Evolutionary conservation across 345 rosid genomes (phyloP).

Genomic region (Excoecaria agallocha): DNA sequence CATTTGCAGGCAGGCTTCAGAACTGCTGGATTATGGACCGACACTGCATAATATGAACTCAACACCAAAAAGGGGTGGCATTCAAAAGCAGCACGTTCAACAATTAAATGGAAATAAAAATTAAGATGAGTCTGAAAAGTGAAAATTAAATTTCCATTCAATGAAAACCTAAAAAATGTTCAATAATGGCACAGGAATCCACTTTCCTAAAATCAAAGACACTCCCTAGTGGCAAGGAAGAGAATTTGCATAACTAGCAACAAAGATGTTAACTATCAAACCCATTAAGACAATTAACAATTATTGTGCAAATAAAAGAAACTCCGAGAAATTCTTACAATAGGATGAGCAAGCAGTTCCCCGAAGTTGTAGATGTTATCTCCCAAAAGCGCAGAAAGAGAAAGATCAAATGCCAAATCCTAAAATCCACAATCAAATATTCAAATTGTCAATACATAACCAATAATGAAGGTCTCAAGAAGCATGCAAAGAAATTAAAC

Average conservation of each 20-base stretch:
- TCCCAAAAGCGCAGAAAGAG: slow-evolving; percentile 97
- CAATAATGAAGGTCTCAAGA: neutral
- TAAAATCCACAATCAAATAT: slow-evolving; percentile 20
- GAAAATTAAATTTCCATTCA: neutral
- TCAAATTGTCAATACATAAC: neutral
- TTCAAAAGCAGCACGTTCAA: neutral
- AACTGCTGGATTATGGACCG: neutral
- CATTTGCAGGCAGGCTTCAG: neutral
- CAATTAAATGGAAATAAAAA: neutral
- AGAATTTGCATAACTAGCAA: neutral
- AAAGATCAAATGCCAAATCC: slow-evolving; percentile 98
- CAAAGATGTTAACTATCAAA: neutral
- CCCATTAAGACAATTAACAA: neutral
- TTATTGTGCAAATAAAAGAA: neutral
- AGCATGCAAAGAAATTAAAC: neutral
- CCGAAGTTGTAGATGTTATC: slow-evolving; percentile 99
- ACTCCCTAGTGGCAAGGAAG: neutral
- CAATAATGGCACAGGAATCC: neutral
- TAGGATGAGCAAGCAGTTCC: slow-evolving; percentile 96
- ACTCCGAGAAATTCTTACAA: slow-evolving; percentile 57
- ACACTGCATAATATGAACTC: neutral
- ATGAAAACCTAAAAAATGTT: neutral
- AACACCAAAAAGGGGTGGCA: neutral
- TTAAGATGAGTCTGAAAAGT: neutral
- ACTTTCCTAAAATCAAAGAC: neutral